Base-by-base conservation (phyloP, 2,329 filamentous ascomycete genomes). In the Arthrobotrys entomopaga region DNA sequence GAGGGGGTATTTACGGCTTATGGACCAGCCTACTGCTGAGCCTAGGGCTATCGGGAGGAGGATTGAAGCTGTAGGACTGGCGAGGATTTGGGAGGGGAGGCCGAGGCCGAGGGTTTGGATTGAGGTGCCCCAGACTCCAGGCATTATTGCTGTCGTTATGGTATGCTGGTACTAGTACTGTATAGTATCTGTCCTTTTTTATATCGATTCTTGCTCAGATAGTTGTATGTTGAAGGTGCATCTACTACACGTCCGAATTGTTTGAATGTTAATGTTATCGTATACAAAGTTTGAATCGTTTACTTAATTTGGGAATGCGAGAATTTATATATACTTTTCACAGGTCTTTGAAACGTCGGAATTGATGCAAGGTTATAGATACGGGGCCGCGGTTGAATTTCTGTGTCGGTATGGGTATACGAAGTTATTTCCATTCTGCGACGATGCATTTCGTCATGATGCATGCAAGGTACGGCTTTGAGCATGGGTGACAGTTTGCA, bases 11-110 rank as follows among this genome's bases (percentile, higher is more conserved):
- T 48, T 73, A 73, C 67, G 67, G 56, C 67, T 73, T 60, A 73
- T 40, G 8, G 67, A 73, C 67, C 67, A 73, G 38, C 48, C 61
- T 19, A 59, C 49, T 26, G 58, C 64, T n/a, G 64, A 71, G 43
- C 69, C 61, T 3, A 91, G 82, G 3, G 86, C 85, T 56, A 96
- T 84, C 42, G 92, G 93, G 0, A 96, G 84, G 43, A 96, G 86
- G 75, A 95, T 87, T 16, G 91, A 90, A 26, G 87, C 85, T 6
- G 91, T 89, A 3, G 91, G 88, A 80, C 87, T 89, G 79, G 88
- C 85, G 81, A 96, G 93, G 77, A 93, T 82, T 77, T 86, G 84
- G 53, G 85, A 83, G 1, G 92, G 92, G 16, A 96, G 85, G 63
- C 71, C 71, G 15, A 75, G 52, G 57, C 64, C 70, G 5, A 66